Conservation (phyloP, 177 flowering plant genomes). For the Vitis hybrid region DNA sequence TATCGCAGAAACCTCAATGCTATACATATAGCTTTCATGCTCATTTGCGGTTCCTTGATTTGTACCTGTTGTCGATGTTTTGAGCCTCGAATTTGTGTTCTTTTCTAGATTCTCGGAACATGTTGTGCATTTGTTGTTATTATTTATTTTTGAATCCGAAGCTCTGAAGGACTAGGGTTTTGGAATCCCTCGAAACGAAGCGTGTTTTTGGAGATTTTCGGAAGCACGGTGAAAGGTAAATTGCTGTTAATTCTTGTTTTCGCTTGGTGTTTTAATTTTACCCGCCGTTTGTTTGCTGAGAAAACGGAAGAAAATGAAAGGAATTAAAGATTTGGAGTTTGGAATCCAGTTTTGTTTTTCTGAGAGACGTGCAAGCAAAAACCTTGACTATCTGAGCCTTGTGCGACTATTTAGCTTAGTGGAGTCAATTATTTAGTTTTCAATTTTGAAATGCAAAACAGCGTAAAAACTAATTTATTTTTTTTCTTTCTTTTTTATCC, state of each 20-base stretch:
- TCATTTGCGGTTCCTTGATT: background rate
- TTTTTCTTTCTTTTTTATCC: too few relatives aligned
- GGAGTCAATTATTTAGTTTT: too few relatives aligned
- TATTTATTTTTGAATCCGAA: constrained; percentile 3
- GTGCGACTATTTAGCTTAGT: too few relatives aligned
- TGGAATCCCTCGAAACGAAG: constrained; percentile 20
- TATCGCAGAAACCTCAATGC: constrained; percentile 7
- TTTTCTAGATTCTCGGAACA: background rate
- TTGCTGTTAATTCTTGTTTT: constrained; percentile 3
- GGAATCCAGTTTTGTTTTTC: too few relatives aligned
- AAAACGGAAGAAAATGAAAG: background rate
- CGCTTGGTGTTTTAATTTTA: background rate
- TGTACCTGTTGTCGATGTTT: background rate
- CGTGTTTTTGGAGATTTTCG: background rate
- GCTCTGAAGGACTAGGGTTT: constrained; percentile 11
- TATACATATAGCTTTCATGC: background rate
- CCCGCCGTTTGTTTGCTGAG: background rate
- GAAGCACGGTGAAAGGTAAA: constrained; percentile 14
- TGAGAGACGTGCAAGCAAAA: too few relatives aligned
- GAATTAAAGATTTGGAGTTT: too few relatives aligned
- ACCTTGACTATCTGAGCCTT: too few relatives aligned
- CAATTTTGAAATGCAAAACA: too few relatives aligned
- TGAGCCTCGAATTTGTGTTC: background rate
- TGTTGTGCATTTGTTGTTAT: background rate
- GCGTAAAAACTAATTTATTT: too few relatives aligned